phyloP scores from a whole-genome alignment of 495 filamentous ascomycete genomes.

The Aspergillus haitiensis region DNA sequence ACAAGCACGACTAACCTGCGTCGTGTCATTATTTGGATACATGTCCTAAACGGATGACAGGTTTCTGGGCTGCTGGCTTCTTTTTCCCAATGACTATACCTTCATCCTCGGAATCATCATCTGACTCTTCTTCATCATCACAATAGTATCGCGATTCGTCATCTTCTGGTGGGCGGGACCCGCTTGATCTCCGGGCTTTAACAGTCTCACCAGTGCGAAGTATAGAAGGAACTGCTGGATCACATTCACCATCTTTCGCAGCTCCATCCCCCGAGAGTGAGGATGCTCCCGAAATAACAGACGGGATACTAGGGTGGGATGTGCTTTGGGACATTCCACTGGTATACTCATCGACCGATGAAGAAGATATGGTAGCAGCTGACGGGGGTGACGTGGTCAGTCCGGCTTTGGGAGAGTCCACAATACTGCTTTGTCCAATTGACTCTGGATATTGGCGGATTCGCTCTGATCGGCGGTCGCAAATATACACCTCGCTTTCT shows the following conservation, averaged over 20 bases:
- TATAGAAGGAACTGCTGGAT: conserved; percentile 40
- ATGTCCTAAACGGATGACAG: conserved; percentile 20
- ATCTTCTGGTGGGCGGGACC: conserved; percentile 35
- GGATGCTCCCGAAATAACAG: conserved; percentile 75
- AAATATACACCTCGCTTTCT: conserved; percentile 32
- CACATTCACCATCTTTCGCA: conserved; percentile 30
- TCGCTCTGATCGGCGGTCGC: conserved; percentile 29
- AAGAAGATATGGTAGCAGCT: conserved; percentile 51
- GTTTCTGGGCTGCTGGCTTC: conserved; percentile 33
- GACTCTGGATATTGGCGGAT: conserved; percentile 51
- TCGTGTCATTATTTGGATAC: conserved; percentile 16
- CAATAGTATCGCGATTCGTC: conserved; percentile 48
- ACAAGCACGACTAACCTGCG: conserved; percentile 10
- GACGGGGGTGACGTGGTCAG: conserved; percentile 57
- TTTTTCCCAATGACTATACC: conserved; percentile 47
- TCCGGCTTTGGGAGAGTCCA: conserved; percentile 48
- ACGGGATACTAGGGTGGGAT: conserved; percentile 74
- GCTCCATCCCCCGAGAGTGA: conserved; percentile 62
- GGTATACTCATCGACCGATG: conserved; percentile 52
- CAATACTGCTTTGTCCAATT: conserved; percentile 37
- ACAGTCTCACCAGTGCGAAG: conserved; percentile 50
- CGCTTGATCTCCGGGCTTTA: conserved; percentile 32
- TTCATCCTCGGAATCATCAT: conserved; percentile 53
- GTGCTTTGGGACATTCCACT: conserved; percentile 63
- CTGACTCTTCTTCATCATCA: conserved; percentile 47